Evolutionary conservation across 106 monocot species (phyloP).

Genomic region (Phalaenopsis aphrodite): DNA sequence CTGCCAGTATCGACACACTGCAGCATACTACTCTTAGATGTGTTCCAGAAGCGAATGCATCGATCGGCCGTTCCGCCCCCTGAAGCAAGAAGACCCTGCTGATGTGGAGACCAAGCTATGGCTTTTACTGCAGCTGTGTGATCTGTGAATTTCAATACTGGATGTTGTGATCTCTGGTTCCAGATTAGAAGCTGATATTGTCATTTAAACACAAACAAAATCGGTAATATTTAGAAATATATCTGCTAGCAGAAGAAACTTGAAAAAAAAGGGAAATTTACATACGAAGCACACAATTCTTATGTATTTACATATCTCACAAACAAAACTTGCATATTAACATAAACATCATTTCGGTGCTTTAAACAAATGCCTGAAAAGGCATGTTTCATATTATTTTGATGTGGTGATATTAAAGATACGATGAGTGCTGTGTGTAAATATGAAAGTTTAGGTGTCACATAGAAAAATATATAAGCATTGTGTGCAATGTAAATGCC

Average conservation of each 20-base stretch:
- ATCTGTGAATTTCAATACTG: constrained; percentile 58
- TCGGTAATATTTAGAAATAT: neutral
- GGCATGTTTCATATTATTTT: no score
- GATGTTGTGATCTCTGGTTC: constrained; percentile 77
- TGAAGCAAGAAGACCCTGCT: constrained; percentile 86
- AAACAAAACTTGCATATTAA: no score
- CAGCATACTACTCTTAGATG: constrained; percentile 63
- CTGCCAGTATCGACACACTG: constrained; percentile 88
- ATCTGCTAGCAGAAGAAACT: neutral
- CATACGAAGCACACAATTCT: no score
- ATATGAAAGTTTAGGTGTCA: no score
- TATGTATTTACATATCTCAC: no score
- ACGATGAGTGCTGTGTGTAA: no score
- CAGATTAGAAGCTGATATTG: constrained; percentile 74
- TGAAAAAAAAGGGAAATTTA: neutral
- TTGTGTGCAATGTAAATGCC: no score
- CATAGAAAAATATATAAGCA: no score
- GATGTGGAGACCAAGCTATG: constrained; percentile 99
- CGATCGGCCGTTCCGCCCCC: constrained; percentile 96
- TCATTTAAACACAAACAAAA: neutral
- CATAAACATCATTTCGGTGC: no score
- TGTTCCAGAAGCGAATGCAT: constrained; percentile 96
- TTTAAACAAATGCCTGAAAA: no score
- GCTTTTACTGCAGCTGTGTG: constrained; percentile 98
- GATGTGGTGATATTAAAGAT: no score